Base-by-base conservation (phyloP, 441 rosid genomes). In the Euphorbia celastroides region DNA sequence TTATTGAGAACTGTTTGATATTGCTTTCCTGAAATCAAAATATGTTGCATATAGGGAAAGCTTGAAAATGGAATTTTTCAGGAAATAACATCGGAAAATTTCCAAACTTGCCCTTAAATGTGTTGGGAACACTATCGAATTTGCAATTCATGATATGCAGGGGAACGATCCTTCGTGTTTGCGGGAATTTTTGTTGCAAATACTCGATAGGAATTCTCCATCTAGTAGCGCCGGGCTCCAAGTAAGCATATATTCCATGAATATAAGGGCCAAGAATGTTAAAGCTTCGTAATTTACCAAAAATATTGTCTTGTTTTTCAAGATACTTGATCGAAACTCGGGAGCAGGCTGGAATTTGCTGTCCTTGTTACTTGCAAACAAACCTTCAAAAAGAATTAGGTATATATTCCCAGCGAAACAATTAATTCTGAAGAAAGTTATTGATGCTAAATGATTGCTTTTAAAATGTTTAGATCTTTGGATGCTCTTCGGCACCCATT, bases 301-400 rank as follows among this genome's bases (percentile, higher is more conserved):
- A 16, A 12, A 30, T 65, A 23, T 44, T 48, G 7, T 42, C 14
- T 41, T 51, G 46, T n/a, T 32, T 63, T 14, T 26, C 62, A 79
- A 94, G 99, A 94, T 94, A 65, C 99, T 94, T 34, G 96, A 94
- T 82, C 83, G 96, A 72, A 91, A 88, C 69, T 89, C 96, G 88
- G 97, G 96, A 65, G 93, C 94, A 2, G 99, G 97, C 60, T 94
- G 97, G 99, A 88, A 94, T 74, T 93, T 94, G 70, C 79, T 91
- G 31, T 89, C 97, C 41, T 83, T 85, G 54, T 73, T 94, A 77
- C 89, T 94, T 68, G 96, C 99, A 61, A 80, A 80, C 57, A 86
- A 79, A 76, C 84, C 88, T 75, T 88, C 92, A n/a, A 70, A 87
- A 76, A 78, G 97, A 83, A 88, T 89, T 65, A 91, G 92, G 97